A percentile compares a stretch with the other conserved stretches of the same genome.
Conservation (phyloP, 768 basidiomycete genomes). For the Hirschioporus abietinus region DNA sequence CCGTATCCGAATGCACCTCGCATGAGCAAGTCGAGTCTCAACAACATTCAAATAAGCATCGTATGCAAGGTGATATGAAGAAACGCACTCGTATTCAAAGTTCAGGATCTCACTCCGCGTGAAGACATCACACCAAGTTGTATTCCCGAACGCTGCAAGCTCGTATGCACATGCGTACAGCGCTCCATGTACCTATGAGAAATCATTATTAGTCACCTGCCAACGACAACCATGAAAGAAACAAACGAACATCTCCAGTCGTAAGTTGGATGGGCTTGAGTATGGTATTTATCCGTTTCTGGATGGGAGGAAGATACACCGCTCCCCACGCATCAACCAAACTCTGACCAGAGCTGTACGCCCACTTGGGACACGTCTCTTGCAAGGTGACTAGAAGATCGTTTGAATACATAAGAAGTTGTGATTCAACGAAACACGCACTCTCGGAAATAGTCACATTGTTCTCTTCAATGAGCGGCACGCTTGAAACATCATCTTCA, state of each 20-base stretch:
- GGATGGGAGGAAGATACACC: conserved; percentile 31
- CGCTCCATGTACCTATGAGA: conserved; percentile 27
- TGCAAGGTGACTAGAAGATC: too few species aligned
- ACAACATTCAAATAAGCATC: too few species aligned
- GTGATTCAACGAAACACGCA: conserved; percentile 33
- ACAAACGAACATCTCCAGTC: conserved; percentile 15
- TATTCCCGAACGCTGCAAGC: conserved; percentile 28
- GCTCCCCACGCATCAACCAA: too few species aligned
- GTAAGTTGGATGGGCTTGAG: conserved; percentile 29
- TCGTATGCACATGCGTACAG: conserved; percentile 39
- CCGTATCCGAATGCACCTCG: conserved; percentile 32
- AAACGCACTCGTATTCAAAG: conserved; percentile 27
- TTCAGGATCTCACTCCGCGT: conserved; percentile 25
- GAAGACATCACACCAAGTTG: conserved; percentile 39
- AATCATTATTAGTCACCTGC: too few species aligned
- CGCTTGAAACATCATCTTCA: conserved; percentile 21
- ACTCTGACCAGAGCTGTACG: too few species aligned
- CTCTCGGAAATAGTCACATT: conserved; percentile 34
- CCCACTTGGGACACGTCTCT: background rate
- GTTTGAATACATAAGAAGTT: too few species aligned
- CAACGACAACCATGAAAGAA: background rate
- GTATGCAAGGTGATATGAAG: background rate
- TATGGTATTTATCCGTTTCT: conserved; percentile 27
- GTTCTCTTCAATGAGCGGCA: conserved; percentile 29
- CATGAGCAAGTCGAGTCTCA: conserved; percentile 36